These are phyloP conservation scores for Cetraspora pellucida DNA, from an alignment of 192 early-diverging fungal genomes.

Conservation along the genomic window DNA sequence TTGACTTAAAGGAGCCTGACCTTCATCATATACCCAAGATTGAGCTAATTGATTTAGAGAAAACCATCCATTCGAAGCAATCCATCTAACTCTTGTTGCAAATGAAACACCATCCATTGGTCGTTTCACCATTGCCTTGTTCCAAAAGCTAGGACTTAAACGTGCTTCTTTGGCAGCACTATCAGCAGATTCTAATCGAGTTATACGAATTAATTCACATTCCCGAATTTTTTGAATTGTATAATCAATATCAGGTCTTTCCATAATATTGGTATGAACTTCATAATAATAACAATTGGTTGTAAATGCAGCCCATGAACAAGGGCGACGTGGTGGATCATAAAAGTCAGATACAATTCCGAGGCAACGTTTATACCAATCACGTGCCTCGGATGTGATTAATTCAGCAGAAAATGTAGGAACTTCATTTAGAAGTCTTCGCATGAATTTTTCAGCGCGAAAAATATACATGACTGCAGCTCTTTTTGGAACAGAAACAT, in stretches of 20 bases:
- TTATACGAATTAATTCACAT: conserved; percentile 10
- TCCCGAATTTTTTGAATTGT: conserved; percentile 25
- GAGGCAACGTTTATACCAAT: conserved; percentile 26
- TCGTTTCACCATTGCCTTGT: conserved; percentile 26
- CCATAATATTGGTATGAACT: conserved; percentile 2
- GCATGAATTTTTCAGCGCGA: conserved; percentile 32
- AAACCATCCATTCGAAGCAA: conserved; percentile 29
- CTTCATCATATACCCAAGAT: conserved; percentile 33
- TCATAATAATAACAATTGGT: conserved; percentile 25
- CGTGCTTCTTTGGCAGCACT: conserved; percentile 6
- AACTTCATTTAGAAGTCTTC: conserved; percentile 14
- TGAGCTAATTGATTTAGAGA: conserved; percentile 35
- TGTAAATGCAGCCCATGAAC: conserved; percentile 18
- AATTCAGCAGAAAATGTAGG: conserved; percentile 13
- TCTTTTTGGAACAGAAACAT: conserved; percentile 26
- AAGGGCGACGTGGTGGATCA: conserved; percentile 26
- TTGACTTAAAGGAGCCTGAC: conserved; percentile 18
- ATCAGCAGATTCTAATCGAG: conserved; percentile 11
- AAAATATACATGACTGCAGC: conserved; percentile 18
- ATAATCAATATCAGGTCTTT: neutral
- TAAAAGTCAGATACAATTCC: conserved; percentile 27
- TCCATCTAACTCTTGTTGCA: conserved; percentile 26
- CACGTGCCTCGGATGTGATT: conserved; percentile 8
- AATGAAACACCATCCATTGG: conserved; percentile 26
- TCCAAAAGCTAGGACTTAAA: conserved; percentile 26